These are phyloP conservation scores for Limnomonas spitsbergensis DNA, from an alignment of 139 green algal genomes.

Conservation along the genomic window DNA sequence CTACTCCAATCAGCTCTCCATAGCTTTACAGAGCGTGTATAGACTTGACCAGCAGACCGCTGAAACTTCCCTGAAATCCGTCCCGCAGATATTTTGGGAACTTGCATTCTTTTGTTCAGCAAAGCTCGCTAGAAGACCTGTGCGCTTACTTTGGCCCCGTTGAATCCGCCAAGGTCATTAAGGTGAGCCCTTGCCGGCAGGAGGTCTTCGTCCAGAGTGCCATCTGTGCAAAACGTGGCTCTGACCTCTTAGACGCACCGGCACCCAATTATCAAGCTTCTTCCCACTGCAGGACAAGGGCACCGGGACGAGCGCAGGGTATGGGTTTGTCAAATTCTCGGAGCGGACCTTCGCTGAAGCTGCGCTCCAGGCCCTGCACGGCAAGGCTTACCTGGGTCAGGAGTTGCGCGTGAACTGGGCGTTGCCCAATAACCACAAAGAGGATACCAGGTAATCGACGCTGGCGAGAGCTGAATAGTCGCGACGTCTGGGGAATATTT, in stretches of 20 bases:
- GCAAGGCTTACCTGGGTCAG: conserved; percentile 52
- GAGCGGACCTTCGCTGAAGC: conserved; percentile 26
- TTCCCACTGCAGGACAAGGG: conserved; percentile 14
- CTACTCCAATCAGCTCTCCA: conserved; percentile 1
- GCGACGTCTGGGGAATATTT: not conserved
- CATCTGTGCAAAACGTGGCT: not conserved
- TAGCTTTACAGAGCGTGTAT: no score
- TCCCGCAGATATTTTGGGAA: conserved; percentile 60
- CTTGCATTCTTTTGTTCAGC: conserved; percentile 62
- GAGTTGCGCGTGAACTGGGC: conserved; percentile 77
- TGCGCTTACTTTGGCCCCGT: conserved; percentile 47
- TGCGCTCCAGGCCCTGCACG: conserved; percentile 28
- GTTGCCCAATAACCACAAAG: conserved; percentile 62
- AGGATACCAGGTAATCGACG: conserved; percentile 56
- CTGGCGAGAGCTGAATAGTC: not conserved
- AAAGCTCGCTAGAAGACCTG: conserved; percentile 52
- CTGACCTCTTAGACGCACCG: not conserved
- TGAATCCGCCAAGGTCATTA: conserved; percentile 56
- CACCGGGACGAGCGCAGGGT: conserved; percentile 53
- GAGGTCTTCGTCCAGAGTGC: not conserved
- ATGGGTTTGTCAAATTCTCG: conserved; percentile 70
- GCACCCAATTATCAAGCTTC: not conserved
- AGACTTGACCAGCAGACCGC: no score
- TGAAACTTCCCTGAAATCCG: no score
- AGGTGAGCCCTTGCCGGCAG: conserved; percentile 32